Percentiles rank a stretch among this genome's conserved stretches.
phyloP scores from a whole-genome alignment of 176 grass and related monocot species.

The Saccharum officinarum region DNA sequence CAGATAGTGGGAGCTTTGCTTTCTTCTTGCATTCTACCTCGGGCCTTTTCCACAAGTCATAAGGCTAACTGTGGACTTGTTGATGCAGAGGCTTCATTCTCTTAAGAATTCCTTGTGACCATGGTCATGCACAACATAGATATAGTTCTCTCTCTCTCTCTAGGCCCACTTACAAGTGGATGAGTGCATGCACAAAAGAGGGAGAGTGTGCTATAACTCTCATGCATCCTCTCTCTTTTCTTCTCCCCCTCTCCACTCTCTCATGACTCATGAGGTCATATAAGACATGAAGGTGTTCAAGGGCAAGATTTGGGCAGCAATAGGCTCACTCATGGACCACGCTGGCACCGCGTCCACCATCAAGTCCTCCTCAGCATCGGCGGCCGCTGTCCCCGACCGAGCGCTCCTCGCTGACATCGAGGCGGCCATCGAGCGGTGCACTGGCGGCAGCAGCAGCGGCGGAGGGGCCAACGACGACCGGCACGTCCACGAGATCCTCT shows the following conservation, averaged over 20 bases:
- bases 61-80: constrained; percentile 55
- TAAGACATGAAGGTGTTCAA: constrained; percentile 83
- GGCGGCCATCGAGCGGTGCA: constrained; percentile 67
- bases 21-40: constrained; percentile 15
- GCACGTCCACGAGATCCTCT: constrained; percentile 86
- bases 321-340: constrained; percentile 80
- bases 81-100: constrained; percentile 36
- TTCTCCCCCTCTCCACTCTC: constrained; percentile 19
- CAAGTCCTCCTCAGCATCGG: constrained; percentile 16
- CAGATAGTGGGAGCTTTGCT: constrained; percentile 37
- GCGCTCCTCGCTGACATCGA: constrained; percentile 71
- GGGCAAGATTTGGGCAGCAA: constrained; percentile 68
- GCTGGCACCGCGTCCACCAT: not conserved
- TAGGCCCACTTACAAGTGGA: constrained; percentile 20
- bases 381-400: constrained; percentile 32
- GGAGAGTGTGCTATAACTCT: constrained; percentile 41
- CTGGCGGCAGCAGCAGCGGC: constrained; percentile 41
- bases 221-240: constrained; percentile 30
- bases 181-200: constrained; percentile 24
- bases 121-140: constrained; percentile 21
- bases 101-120: constrained; percentile 49
- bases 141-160: not conserved
- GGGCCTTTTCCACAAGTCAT: constrained; percentile 53
- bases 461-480: constrained; percentile 43
- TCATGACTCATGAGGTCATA: constrained; percentile 40